A percentile compares a stretch with the other conserved stretches of the same genome.
Conservation (phyloP, 2,329 filamentous ascomycete species). For the Exophiala aquamarina region DNA sequence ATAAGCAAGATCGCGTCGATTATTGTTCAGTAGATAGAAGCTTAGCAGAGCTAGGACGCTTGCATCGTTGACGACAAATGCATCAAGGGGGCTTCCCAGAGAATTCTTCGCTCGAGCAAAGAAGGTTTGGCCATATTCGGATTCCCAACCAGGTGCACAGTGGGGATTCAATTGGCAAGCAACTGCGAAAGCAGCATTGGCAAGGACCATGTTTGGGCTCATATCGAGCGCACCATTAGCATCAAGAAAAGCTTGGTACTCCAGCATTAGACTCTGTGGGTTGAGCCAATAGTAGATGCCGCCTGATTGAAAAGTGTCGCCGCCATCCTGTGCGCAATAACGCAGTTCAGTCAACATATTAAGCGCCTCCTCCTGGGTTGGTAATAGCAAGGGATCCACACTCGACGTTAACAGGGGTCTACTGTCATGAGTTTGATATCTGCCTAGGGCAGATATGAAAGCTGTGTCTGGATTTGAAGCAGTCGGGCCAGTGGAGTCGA, state of each 20-base stretch:
- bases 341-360: conserved; percentile 43
- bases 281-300: conserved; percentile 53
- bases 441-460: conserved; percentile 46
- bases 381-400: conserved; percentile 44
- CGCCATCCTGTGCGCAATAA: conserved; percentile 49
- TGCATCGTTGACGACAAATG: conserved; percentile 45
- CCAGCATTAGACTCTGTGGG: conserved; percentile 39
- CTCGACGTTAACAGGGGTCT: conserved; percentile 39
- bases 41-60: conserved; percentile 49
- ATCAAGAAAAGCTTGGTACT: conserved; percentile 14
- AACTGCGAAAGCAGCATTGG: conserved; percentile 49
- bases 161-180: conserved; percentile 32
- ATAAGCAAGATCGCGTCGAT: conserved; percentile 51
- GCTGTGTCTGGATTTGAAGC: conserved; percentile 23
- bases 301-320: conserved; percentile 43
- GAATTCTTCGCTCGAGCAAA: conserved; percentile 47
- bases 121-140: conserved; percentile 44
- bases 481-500: conserved; percentile 19
- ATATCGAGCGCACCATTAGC: conserved; percentile 4
- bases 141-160: conserved; percentile 33
- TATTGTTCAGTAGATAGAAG: conserved; percentile 52
- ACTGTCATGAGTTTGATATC: conserved; percentile 51
- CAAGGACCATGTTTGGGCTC: conserved; percentile 40
- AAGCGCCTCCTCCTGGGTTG: conserved; percentile 38
- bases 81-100: conserved; percentile 50